phyloP scores from a whole-genome alignment of 441 rosid genomes.

The Rhodomyrtus psidioides region DNA sequence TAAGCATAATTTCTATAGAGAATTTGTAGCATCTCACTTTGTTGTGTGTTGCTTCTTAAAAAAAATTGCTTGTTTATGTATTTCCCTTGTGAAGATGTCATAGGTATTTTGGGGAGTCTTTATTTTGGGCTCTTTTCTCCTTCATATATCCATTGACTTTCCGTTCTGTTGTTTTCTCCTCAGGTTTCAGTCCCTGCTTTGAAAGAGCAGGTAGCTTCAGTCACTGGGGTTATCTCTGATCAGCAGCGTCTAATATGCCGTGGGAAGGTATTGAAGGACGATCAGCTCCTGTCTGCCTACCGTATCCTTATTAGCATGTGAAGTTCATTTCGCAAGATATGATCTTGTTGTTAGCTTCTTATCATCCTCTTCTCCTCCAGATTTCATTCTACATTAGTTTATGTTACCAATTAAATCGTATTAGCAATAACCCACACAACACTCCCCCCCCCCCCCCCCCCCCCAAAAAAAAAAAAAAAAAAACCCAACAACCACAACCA shows the following conservation, averaged over 20 bases:
- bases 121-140: not conserved
- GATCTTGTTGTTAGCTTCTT: not conserved
- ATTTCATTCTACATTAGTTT: not conserved
- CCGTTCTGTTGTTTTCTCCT: not conserved
- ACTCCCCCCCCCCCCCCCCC: too few relatives aligned
- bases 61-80: not conserved
- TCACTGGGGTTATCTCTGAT: constrained; percentile 86
- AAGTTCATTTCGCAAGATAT: not conserved
- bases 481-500: too few relatives aligned
- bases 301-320: constrained; percentile 56
- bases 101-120: not conserved
- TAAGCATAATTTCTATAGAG: not conserved
- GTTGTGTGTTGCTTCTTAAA: not conserved
- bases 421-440: not conserved
- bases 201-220: constrained; percentile 91
- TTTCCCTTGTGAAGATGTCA: not conserved
- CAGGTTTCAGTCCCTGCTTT: constrained; percentile 94
- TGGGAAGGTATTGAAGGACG: constrained; percentile 90
- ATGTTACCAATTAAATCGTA: not conserved
- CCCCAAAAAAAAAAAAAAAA: too few relatives aligned
- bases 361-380: not conserved
- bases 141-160: not conserved
- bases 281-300: constrained; percentile 93
- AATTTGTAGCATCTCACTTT: not conserved
- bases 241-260: constrained; percentile 94